Evolutionary conservation across 768 basidiomycete species (phyloP).

Genomic region (Xerocomus brunneocitrinus): DNA sequence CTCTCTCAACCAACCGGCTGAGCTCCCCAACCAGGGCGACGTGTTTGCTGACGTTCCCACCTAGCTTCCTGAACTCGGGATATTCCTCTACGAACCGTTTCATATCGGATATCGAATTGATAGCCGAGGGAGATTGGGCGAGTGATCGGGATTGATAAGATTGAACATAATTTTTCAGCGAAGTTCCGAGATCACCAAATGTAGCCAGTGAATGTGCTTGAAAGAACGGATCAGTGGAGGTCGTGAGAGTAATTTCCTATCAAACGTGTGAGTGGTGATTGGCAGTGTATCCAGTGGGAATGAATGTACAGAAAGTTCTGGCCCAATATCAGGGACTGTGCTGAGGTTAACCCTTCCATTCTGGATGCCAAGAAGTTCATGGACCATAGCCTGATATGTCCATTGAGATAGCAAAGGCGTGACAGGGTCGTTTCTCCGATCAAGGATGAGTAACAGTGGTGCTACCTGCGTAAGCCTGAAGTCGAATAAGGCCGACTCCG

Average conservation of each 20-base stretch:
- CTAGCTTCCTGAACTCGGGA: slow-evolving; percentile 93
- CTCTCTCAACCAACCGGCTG: slow-evolving; percentile 80
- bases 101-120: slow-evolving; percentile 96
- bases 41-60: slow-evolving; percentile 98
- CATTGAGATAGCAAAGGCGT: slow-evolving; percentile 95
- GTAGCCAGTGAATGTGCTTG: slow-evolving; percentile 86
- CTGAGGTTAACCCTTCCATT: slow-evolving; percentile 89
- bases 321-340: slow-evolving; percentile 77
- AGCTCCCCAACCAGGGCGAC: slow-evolving; percentile 96
- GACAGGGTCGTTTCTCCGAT: slow-evolving; percentile 94
- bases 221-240: slow-evolving; percentile 91
- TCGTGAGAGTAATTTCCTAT: slow-evolving; percentile 91
- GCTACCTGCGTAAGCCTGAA: slow-evolving; percentile 86
- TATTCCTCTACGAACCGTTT: slow-evolving; percentile 97
- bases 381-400: slow-evolving; percentile 99
- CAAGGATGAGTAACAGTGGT: slow-evolving; percentile 87
- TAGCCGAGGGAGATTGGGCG: slow-evolving; percentile 68
- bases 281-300: slow-evolving; percentile 2
- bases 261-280: slow-evolving; percentile 12
- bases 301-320: slow-evolving; percentile 72
- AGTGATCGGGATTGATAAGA: slow-evolving; percentile 85
- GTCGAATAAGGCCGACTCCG: slow-evolving; percentile 83
- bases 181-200: slow-evolving; percentile 93
- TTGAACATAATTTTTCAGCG: slow-evolving; percentile 88
- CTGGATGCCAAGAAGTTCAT: slow-evolving; percentile 88